Evolutionary conservation across 2,329 filamentous ascomycete genomes (phyloP).

Genomic region (Exophiala xenobiotica): DNA sequence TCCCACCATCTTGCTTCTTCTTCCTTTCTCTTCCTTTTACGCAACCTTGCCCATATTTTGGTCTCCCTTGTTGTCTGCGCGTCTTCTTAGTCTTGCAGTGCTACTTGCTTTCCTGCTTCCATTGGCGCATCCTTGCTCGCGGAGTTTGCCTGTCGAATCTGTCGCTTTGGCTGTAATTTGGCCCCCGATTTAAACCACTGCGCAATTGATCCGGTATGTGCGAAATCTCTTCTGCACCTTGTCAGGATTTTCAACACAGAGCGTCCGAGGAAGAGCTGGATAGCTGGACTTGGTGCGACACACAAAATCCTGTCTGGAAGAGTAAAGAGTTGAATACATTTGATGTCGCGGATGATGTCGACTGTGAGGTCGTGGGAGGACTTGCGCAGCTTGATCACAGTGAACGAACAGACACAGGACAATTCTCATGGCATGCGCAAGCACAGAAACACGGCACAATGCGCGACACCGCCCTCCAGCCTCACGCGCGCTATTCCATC

Average conservation of each 20-base stretch:
- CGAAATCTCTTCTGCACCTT: constrained; percentile 9
- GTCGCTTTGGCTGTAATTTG: constrained; percentile 27
- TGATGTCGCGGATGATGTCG: background rate
- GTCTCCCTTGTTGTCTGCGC: constrained; percentile 26
- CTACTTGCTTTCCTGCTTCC: constrained; percentile 29
- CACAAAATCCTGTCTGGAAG: background rate
- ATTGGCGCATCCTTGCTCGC: constrained; percentile 25
- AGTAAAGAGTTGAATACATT: too few species aligned
- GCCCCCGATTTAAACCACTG: constrained; percentile 28
- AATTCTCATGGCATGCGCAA: too few species aligned
- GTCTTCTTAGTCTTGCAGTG: constrained; percentile 29
- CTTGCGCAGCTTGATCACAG: too few species aligned
- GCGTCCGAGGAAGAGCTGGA: constrained; percentile 9
- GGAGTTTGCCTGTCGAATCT: constrained; percentile 27
- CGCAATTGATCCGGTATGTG: constrained; percentile 30
- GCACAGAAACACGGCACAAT: background rate
- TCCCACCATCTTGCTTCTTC: constrained; percentile 22
- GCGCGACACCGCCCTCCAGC: too few species aligned
- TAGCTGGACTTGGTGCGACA: background rate
- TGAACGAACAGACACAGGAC: too few species aligned
- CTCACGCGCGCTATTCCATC: too few species aligned
- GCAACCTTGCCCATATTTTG: constrained; percentile 17
- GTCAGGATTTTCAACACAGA: constrained; percentile 1
- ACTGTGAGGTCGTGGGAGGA: too few species aligned
- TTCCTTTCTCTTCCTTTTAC: constrained; percentile 24